Base-by-base conservation (phyloP, 768 basidiomycete species). In the Hirschioporus abietinus region DNA sequence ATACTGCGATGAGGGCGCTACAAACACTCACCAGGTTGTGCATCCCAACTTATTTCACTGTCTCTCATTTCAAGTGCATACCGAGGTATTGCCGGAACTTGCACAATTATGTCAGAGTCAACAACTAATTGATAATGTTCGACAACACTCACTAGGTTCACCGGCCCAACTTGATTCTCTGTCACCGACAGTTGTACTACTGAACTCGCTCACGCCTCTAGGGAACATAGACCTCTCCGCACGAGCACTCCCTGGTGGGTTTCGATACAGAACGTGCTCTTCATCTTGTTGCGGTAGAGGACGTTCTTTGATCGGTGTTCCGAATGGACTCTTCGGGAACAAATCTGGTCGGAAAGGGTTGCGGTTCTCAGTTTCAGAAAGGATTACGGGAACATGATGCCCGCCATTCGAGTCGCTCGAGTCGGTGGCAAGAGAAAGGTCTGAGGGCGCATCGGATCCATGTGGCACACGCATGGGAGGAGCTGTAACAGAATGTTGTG, bases 91-190 rank as follows among this genome's bases (percentile, higher is more conserved):
- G 30, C 30, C 25, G 25, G 60, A 61, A 34, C 60, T 61, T 59
- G 23, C 15, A 15, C 9, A 17, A 61, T 2, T 61, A 23, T 25
- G 23, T 25, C 3, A 25, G 30, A 7, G 23, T 24, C 23, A 61
- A 24, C 60, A 7, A 35, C 24, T 7, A 35, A 65, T 42, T 17
- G 36, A 26, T 18, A 1, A 62, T 0, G 26, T 25, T n/a, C 57
- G 58, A 58, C 7, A n/a, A 35, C 58, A 78, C 85, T 70, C 71
- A 91, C 91, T 87, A 73, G 84, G 88, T 61, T 87, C 85, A 58
- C 89, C 90, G 42, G 91, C 80, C 91, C 91, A 93, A 71, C 91
- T 93, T 60, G 87, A 86, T 70, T 87, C 83, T 69, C 88, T 81
- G 34, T 86, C 74, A 64, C 66, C 84, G 34, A 76, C 80, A 63